Evolutionary conservation across 73 alveolate species (phyloP), one percentile per base, ranked within the genome.

Genomic region (Loxodes magnus): DNA sequence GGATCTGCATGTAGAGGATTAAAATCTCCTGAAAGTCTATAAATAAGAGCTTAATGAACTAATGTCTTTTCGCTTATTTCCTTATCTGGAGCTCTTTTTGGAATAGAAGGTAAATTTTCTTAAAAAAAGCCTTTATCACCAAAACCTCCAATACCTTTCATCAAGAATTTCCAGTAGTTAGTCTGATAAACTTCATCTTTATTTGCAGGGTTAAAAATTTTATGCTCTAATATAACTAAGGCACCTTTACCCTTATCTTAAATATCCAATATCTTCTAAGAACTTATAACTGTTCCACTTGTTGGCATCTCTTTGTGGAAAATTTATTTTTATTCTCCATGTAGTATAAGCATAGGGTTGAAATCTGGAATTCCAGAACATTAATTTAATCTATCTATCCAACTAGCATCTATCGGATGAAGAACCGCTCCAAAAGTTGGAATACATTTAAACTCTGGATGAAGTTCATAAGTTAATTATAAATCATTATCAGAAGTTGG

Each of bases 341-440:
- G 90, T 9, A 85, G 70, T 15, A 85, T 70, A 82, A 79, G 72
- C 96, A 85, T 85, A n/a, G 96, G 96, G 64, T 85, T 81, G 63
- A 82, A 81, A 33, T 69, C 69, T 16, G 96, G 96, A n/a, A 81
- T 21, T 14, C 96, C 96, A 25, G 90, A 75, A 53, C 80, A 68
- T n/a, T 66, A 29, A 3, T 55, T 42, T 3, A 72, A 82, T 24
- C 76, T 68, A 31, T 31, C 59, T 15, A 59, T n/a, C n/a, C n/a
- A 31, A 21, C 80, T 28, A 9, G 51, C 67, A 54, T 71, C 92
- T 2, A 59, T 10, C 35, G 38, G 49, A 5, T 64, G 67, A 48
- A 75, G 81, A 14, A 69, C 59, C 0, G 72, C 67, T 16, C 93
- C 78, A 51, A 68, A 61, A 24, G 96, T 76, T 15, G 90, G 84